phyloP scores from a whole-genome alignment of 2,329 filamentous ascomycete species.

The Berkeleyomyces basicola region DNA sequence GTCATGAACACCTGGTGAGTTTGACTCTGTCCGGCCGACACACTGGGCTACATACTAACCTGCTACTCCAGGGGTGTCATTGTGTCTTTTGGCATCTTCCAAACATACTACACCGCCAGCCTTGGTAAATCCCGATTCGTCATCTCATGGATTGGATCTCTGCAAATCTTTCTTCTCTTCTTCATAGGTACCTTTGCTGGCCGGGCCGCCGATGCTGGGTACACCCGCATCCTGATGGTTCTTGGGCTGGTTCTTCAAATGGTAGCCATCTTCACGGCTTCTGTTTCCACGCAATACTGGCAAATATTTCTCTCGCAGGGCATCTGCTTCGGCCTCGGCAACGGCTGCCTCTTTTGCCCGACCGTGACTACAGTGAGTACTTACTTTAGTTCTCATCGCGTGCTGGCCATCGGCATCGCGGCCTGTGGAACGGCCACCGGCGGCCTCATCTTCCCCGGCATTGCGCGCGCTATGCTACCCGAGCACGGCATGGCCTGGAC shows the following conservation, averaged over 20 bases:
- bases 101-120: conserved; percentile 32
- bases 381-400: conserved; percentile 42
- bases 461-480: conserved; percentile 15
- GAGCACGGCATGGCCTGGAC: conserved; percentile 28
- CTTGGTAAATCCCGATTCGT: conserved; percentile 27
- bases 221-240: conserved; percentile 29
- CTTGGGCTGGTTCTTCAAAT: conserved; percentile 27
- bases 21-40: neutral
- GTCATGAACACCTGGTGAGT: conserved; percentile 33
- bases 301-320: conserved; percentile 40
- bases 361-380: conserved; percentile 47
- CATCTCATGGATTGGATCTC: conserved; percentile 38
- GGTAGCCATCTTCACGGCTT: conserved; percentile 31
- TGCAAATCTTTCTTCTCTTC: conserved; percentile 38
- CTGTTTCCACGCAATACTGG: conserved; percentile 31
- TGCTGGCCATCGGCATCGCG: conserved; percentile 44
- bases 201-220: conserved; percentile 36
- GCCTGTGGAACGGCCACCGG: conserved; percentile 44
- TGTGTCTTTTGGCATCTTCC: conserved; percentile 40
- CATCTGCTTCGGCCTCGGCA: conserved; percentile 37
- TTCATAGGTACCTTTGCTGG: conserved; percentile 38
- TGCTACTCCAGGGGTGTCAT: conserved; percentile 28
- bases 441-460: conserved; percentile 37
- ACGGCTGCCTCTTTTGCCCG: conserved; percentile 48
- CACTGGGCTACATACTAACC: neutral